Conservation (phyloP, 495 filamentous ascomycete species). For the Bacidia rubella region DNA sequence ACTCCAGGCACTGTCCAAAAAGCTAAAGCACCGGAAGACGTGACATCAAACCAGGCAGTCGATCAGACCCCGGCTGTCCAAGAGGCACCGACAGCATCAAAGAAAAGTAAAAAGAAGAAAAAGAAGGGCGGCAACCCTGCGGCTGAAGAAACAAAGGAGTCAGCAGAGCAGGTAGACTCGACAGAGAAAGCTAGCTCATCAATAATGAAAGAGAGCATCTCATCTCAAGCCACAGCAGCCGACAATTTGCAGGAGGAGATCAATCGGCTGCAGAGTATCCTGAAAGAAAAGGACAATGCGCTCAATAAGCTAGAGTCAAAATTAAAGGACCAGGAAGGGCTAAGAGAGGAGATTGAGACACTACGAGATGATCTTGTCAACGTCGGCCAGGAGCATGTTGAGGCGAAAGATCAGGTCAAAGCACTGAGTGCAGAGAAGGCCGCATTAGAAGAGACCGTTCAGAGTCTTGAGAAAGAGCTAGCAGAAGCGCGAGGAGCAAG, state of each 20-base stretch:
- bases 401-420: slow-evolving; percentile 68
- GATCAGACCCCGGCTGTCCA: background rate
- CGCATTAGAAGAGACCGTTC: slow-evolving; percentile 47
- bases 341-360: slow-evolving; percentile 76
- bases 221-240: slow-evolving; percentile 12
- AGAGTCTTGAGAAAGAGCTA: slow-evolving; percentile 50
- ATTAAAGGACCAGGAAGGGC: slow-evolving; percentile 60
- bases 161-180: slow-evolving; percentile 15
- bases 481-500: slow-evolving; percentile 44
- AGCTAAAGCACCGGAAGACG: slow-evolving; percentile 11
- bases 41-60: background rate
- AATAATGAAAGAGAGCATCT: background rate
- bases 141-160: slow-evolving; percentile 26
- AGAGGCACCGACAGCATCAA: slow-evolving; percentile 24
- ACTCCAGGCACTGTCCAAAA: background rate
- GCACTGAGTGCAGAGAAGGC: slow-evolving; percentile 45
- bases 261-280: slow-evolving; percentile 41
- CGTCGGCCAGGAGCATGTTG: slow-evolving; percentile 68
- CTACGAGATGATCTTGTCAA: slow-evolving; percentile 64
- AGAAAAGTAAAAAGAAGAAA: slow-evolving; percentile 84
- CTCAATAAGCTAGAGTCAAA: slow-evolving; percentile 54
- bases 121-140: slow-evolving; percentile 58
- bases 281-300: slow-evolving; percentile 56
- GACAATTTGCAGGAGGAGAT: slow-evolving; percentile 39
- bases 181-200: slow-evolving; percentile 3